Evolutionary conservation across 257 asterid species (phyloP).

Genomic region (Prunella vulgaris): DNA sequence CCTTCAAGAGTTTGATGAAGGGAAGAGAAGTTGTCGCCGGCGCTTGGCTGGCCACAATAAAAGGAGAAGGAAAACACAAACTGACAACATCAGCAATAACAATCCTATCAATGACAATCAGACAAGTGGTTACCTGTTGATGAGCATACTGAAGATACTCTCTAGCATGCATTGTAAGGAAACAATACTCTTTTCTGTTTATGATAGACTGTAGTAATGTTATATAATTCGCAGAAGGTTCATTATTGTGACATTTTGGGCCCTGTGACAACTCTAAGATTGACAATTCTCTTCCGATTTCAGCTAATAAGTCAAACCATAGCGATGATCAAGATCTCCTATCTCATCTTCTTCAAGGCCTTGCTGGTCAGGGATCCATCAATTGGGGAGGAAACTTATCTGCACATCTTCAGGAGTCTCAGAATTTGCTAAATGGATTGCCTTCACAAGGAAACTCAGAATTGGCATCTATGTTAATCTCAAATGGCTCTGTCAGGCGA

Average conservation of each 20-base stretch:
- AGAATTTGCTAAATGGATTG: slow-evolving; percentile 39
- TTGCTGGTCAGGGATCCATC: slow-evolving; percentile 43
- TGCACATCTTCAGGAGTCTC: slow-evolving; percentile 46
- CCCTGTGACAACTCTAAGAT: slow-evolving; percentile 5
- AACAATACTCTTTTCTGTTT: slow-evolving; percentile 6
- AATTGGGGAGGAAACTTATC: slow-evolving; percentile 34
- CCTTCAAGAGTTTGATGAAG: slow-evolving; percentile 85
- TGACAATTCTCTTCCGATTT: slow-evolving; percentile 22
- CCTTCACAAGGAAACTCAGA: slow-evolving; percentile 44
- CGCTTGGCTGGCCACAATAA: slow-evolving; percentile 81
- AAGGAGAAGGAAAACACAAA: slow-evolving; percentile 73
- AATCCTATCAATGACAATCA: slow-evolving; percentile 46
- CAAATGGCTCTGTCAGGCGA: slow-evolving; percentile 47
- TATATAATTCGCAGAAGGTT: not conserved
- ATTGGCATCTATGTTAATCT: slow-evolving; percentile 34
- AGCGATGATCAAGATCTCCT: slow-evolving; percentile 58
- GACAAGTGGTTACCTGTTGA: slow-evolving; percentile 55
- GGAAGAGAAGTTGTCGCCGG: slow-evolving; percentile 74
- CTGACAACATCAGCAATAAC: slow-evolving; percentile 36
- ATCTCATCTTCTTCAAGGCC: slow-evolving; percentile 67
- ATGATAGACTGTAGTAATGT: slow-evolving; percentile 2
- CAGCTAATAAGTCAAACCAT: slow-evolving; percentile 48
- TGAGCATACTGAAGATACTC: slow-evolving; percentile 68
- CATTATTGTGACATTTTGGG: slow-evolving; percentile 6
- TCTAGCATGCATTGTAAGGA: slow-evolving; percentile 71